phyloP scores from a whole-genome alignment of 345 rosid genomes.

The Brassica rapa region DNA sequence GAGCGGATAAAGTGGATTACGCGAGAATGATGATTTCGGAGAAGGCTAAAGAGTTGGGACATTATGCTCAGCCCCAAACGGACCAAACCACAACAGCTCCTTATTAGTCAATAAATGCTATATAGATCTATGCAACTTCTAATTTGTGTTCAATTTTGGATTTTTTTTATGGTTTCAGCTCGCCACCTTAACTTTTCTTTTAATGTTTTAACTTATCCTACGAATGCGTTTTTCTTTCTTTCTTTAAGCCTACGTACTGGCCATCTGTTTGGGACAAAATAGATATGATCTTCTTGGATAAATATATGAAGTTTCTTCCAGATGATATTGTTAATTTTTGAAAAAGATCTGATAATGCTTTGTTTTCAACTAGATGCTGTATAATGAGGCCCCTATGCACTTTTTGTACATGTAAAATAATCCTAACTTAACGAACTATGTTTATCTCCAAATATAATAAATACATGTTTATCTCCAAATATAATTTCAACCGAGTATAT shows the following conservation, averaged over 20 bases:
- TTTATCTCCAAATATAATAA: no score
- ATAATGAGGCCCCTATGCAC: no score
- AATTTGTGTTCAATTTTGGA: background rate
- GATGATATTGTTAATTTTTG: background rate
- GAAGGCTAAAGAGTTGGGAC: conserved; percentile 60
- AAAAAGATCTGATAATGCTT: background rate
- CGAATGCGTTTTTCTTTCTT: background rate
- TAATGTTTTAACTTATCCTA: background rate
- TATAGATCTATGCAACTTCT: background rate
- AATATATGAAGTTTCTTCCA: background rate
- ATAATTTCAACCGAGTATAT: no score
- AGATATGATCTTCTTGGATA: background rate
- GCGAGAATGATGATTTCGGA: conserved; percentile 50
- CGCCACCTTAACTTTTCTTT: background rate
- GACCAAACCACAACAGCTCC: conserved; percentile 28
- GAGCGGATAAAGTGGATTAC: conserved; percentile 61
- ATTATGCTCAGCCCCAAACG: conserved; percentile 51
- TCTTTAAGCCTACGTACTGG: background rate
- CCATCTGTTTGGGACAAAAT: background rate
- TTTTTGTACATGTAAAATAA: no score
- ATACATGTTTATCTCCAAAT: no score
- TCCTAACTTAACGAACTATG: no score
- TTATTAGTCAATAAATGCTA: background rate
- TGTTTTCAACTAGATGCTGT: background rate
- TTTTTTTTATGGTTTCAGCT: background rate